Percentiles rank a stretch among this genome's conserved stretches.
Conservation (phyloP, 768 basidiomycete genomes). For the Lactifluus piperatus region DNA sequence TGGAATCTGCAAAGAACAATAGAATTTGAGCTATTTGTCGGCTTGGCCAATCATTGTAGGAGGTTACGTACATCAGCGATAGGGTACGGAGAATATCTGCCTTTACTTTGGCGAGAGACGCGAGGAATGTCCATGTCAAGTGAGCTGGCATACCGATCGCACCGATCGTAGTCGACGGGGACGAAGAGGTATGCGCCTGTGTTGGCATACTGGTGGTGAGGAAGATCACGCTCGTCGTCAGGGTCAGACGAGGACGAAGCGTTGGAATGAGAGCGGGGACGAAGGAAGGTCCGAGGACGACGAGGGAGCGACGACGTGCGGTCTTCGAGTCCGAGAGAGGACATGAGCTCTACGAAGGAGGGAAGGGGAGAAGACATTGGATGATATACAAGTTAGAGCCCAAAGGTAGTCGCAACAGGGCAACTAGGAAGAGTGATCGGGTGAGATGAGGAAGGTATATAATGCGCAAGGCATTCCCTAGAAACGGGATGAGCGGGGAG, state of each 20-base stretch:
- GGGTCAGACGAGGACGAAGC: conserved; percentile 34
- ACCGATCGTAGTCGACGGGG: conserved; percentile 21
- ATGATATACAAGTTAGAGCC: conserved; percentile 21
- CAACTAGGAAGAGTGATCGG: conserved; percentile 11
- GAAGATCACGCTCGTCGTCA: conserved; percentile 17
- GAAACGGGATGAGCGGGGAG: conserved; percentile 18
- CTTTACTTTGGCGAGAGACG: conserved; percentile 19
- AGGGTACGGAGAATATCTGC: conserved; percentile 28
- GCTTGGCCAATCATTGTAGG: not conserved
- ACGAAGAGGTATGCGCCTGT: conserved; percentile 24
- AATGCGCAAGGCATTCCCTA: conserved; percentile 11
- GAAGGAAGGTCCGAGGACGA: conserved; percentile 20
- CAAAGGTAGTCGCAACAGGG: conserved; percentile 15
- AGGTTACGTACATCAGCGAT: conserved; percentile 24
- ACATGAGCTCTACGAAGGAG: conserved; percentile 84
- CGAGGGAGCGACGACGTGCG: conserved; percentile 21
- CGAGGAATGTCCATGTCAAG: conserved; percentile 23
- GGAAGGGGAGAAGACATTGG: conserved; percentile 66
- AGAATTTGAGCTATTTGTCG: not conserved
- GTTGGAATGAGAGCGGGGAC: conserved; percentile 30
- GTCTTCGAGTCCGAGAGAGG: conserved; percentile 65
- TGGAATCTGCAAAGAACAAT: conserved; percentile 18
- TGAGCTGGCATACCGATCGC: conserved; percentile 19
- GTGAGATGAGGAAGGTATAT: conserved; percentile 14
- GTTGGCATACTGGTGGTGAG: not conserved